Evolutionary conservation across 2,329 filamentous ascomycete genomes (phyloP).

Genomic region (Hypoxylon sp.): DNA sequence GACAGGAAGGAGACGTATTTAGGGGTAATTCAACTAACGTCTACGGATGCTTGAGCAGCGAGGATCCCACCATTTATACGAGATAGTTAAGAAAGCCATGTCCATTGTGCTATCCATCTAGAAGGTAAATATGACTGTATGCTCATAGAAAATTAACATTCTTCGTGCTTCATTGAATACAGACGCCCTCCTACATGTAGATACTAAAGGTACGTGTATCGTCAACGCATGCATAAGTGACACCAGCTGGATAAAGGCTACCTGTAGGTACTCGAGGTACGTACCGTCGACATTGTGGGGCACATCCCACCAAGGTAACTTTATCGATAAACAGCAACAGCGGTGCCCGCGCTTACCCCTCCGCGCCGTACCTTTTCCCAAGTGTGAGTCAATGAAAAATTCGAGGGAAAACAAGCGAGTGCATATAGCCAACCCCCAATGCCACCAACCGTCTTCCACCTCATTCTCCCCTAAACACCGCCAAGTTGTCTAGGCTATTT

Average conservation of each 20-base stretch:
- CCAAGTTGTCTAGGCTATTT: conserved; percentile 65
- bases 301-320: conserved; percentile 16
- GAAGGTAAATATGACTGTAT: neutral
- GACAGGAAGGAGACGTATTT: neutral
- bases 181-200: too few relatives aligned
- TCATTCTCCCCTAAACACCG: conserved; percentile 46
- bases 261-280: neutral
- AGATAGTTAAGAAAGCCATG: neutral
- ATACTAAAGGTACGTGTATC: too few relatives aligned
- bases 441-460: conserved; percentile 33
- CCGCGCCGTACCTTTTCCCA: conserved; percentile 25
- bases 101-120: neutral
- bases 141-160: neutral
- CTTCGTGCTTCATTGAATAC: neutral
- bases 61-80: neutral
- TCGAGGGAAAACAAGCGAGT: conserved; percentile 13
- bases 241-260: too few relatives aligned
- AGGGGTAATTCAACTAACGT: neutral
- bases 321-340: conserved; percentile 39
- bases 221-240: too few relatives aligned
- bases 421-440: conserved; percentile 35
- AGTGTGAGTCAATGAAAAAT: conserved; percentile 41
- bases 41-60: neutral
- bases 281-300: neutral
- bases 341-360: conserved; percentile 39